Evolutionary conservation across 768 basidiomycete species (phyloP).

Genomic region (Peribolospora baueri): DNA sequence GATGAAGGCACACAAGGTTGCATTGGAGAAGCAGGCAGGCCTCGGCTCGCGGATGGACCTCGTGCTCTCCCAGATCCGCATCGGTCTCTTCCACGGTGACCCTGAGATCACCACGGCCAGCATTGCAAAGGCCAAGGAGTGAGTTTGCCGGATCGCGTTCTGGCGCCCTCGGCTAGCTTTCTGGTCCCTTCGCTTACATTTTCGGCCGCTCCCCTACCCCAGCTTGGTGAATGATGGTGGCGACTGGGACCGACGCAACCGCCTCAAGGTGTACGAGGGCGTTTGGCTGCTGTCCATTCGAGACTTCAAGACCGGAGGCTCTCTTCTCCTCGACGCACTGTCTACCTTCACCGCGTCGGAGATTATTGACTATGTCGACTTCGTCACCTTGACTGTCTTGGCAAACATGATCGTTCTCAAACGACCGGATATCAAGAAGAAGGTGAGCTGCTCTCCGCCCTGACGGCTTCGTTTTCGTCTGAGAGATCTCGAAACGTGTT

Average conservation of each 20-base stretch:
- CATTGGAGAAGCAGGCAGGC: slow-evolving; percentile 75
- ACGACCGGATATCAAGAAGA: slow-evolving; percentile 72
- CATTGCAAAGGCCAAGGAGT: slow-evolving; percentile 61
- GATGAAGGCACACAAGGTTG: slow-evolving; percentile 52
- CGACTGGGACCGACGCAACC: slow-evolving; percentile 92
- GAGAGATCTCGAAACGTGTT: background rate
- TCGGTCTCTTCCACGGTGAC: slow-evolving; percentile 76
- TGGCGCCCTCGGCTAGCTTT: background rate
- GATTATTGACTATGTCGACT: slow-evolving; percentile 64
- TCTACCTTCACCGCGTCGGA: slow-evolving; percentile 89
- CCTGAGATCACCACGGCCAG: slow-evolving; percentile 42
- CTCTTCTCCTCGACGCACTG: slow-evolving; percentile 67
- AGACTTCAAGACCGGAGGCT: slow-evolving; percentile 70
- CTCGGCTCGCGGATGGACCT: slow-evolving; percentile 84
- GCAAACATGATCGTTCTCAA: slow-evolving; percentile 49
- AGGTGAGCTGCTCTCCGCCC: slow-evolving; percentile 26
- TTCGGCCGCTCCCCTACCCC: background rate
- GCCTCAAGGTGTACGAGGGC: slow-evolving; percentile 85
- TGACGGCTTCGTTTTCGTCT: background rate
- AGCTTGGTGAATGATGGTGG: slow-evolving; percentile 85
- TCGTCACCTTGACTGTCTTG: slow-evolving; percentile 63
- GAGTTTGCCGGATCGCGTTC: slow-evolving; percentile 17
- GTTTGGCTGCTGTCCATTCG: slow-evolving; percentile 63
- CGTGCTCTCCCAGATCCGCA: slow-evolving; percentile 59
- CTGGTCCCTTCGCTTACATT: background rate